Percentiles rank a stretch among this genome's conserved stretches.
phyloP scores from a whole-genome alignment of 768 basidiomycete genomes.

The Tylopilus rubrobrunneus region DNA sequence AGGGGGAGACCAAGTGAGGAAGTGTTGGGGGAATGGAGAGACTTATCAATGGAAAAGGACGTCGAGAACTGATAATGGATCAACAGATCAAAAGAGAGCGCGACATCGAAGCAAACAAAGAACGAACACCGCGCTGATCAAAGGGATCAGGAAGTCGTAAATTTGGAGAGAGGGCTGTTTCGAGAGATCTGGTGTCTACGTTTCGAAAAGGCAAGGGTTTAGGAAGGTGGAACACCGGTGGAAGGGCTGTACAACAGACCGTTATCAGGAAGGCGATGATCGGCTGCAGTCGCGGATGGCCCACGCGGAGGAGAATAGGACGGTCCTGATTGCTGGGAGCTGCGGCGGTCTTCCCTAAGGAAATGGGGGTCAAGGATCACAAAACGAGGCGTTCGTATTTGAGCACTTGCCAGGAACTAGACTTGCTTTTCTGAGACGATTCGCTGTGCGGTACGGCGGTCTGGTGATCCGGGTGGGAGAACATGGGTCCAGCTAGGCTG shows the following conservation, averaged over 20 bases:
- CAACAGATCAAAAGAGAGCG: conserved; percentile 38
- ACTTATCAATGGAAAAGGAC: conserved; percentile 36
- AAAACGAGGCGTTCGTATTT: conserved; percentile 19
- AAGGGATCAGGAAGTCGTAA: conserved; percentile 30
- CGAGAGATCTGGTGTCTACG: conserved; percentile 30
- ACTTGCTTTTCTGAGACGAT: conserved; percentile 22
- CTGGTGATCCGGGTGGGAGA: conserved; percentile 32
- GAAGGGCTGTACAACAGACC: conserved; percentile 23
- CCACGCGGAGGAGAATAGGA: conserved; percentile 20
- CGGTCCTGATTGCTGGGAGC: conserved; percentile 21
- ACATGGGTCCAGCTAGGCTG: conserved; percentile 15
- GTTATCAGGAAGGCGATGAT: conserved; percentile 34
- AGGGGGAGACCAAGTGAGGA: conserved; percentile 21
- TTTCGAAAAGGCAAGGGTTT: conserved; percentile 28
- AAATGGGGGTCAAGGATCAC: conserved; percentile 15
- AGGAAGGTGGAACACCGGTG: conserved; percentile 24
- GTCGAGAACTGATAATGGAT: conserved; percentile 38
- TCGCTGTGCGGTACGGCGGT: conserved; percentile 25
- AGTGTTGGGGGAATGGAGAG: conserved; percentile 20
- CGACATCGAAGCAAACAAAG: conserved; percentile 30
- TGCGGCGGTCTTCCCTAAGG: conserved; percentile 28
- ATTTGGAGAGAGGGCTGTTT: conserved; percentile 33
- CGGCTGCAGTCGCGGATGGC: conserved; percentile 23
- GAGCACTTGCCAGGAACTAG: conserved; percentile 27
- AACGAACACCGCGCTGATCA: conserved; percentile 36